Percentiles rank a stretch among this genome's conserved stretches.
phyloP scores from a whole-genome alignment of 495 filamentous ascomycete species.

The Talaromyces thailandensis region DNA sequence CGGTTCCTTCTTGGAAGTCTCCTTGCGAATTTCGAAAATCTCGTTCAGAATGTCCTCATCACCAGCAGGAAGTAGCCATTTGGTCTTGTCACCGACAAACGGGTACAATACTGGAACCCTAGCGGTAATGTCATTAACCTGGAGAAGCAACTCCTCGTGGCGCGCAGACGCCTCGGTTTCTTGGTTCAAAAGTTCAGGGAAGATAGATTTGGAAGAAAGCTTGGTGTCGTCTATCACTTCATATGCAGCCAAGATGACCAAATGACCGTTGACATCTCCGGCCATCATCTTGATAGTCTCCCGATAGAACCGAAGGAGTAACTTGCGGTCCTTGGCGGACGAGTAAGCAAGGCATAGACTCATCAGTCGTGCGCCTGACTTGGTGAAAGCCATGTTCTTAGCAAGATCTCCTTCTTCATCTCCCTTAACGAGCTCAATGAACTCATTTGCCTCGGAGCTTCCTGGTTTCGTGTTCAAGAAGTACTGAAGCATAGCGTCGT shows the following conservation, averaged over 20 bases:
- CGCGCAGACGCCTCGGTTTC: slow-evolving; percentile 44
- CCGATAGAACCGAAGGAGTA: slow-evolving; percentile 77
- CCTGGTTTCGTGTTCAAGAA: slow-evolving; percentile 70
- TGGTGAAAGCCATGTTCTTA: slow-evolving; percentile 93
- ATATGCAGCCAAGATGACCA: slow-evolving; percentile 72
- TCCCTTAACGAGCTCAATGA: slow-evolving; percentile 80
- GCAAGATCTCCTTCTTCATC: slow-evolving; percentile 82
- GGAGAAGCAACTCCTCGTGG: slow-evolving; percentile 50
- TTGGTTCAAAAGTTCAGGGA: slow-evolving; percentile 72
- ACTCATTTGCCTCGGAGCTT: slow-evolving; percentile 72
- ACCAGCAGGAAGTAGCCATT: slow-evolving; percentile 53
- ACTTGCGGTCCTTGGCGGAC: slow-evolving; percentile 85
- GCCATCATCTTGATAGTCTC: slow-evolving; percentile 77
- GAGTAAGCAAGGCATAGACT: slow-evolving; percentile 74
- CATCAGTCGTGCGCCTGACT: slow-evolving; percentile 73
- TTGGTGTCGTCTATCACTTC: slow-evolving; percentile 93
- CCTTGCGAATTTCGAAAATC: slow-evolving; percentile 63
- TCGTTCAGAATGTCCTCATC: slow-evolving; percentile 62
- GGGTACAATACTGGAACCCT: slow-evolving; percentile 77
- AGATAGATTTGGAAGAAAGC: slow-evolving; percentile 72
- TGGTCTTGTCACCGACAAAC: slow-evolving; percentile 61
- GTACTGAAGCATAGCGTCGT: slow-evolving; percentile 97
- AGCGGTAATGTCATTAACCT: slow-evolving; percentile 60
- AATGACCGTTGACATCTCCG: slow-evolving; percentile 66
- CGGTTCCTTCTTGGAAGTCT: slow-evolving; percentile 86